Percentiles rank a stretch among this genome's conserved stretches.
These are phyloP conservation scores for Bassia scoparia DNA, from an alignment of 148 eudicot genomes.

Conservation along the genomic window DNA sequence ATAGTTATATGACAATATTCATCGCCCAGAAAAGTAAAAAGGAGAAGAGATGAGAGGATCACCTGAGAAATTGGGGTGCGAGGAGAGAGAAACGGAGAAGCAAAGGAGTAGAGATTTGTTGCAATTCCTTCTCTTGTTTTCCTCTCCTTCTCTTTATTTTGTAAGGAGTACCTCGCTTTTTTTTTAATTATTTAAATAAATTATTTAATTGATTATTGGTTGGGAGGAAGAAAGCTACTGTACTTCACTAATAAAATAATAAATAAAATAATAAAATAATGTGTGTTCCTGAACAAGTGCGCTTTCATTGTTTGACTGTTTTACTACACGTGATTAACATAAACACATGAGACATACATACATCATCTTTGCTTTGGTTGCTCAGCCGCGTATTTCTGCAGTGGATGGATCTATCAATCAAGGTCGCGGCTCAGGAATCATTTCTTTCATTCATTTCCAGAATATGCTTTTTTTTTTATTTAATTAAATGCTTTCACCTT, in stretches of 20 bases:
- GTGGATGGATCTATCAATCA: too few relatives aligned
- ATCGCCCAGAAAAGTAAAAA: background rate
- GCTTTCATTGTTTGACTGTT: slow-evolving; percentile 10
- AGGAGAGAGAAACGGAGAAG: slow-evolving; percentile 4
- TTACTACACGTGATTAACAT: too few relatives aligned
- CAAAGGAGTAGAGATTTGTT: slow-evolving; percentile 20
- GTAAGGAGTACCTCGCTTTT: background rate
- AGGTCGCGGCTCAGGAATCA: background rate
- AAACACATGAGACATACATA: too few relatives aligned
- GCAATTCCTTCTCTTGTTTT: slow-evolving; percentile 12
- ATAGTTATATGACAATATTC: background rate
- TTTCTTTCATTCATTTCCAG: too few relatives aligned
- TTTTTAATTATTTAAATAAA: too few relatives aligned
- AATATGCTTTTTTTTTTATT: too few relatives aligned
- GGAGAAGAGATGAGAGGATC: slow-evolving; percentile 2
- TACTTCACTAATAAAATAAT: background rate
- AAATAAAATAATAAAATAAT: background rate
- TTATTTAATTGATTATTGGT: too few relatives aligned
- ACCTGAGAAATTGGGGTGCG: slow-evolving; percentile 22
- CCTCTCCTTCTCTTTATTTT: background rate
- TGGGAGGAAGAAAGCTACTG: background rate
- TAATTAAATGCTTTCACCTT: too few relatives aligned
- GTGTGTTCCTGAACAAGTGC: too few relatives aligned
- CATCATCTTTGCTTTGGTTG: too few relatives aligned
- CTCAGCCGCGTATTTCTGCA: too few relatives aligned